Evolutionary conservation across 176 grass and related monocot species (phyloP), one percentile per base, ranked within the genome.

Genomic region (Microstegium vimineum): DNA sequence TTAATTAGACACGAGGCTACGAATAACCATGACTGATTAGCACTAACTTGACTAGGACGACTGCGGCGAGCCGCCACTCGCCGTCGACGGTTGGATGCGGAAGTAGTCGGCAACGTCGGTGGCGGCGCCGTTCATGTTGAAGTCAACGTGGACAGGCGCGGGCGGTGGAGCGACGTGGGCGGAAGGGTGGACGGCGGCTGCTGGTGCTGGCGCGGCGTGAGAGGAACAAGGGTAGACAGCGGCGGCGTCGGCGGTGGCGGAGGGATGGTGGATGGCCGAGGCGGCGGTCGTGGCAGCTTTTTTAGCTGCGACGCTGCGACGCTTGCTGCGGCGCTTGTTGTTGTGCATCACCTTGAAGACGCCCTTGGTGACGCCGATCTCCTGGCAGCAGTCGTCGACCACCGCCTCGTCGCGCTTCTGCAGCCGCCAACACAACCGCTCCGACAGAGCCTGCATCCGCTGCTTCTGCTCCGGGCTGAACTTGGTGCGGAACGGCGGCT

Each of bases 291-390:
- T 3, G 22, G 54, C 13, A 3, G 45, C 17, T n/a, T n/a, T n/a
- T n/a, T n/a, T n/a, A n/a, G n/a, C 18, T 2, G 52, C 9, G 56
- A 65, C 26, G 81, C 33, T 54, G 74, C 74, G 86, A 66, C 74
- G 86, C 20, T 80, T 80, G 80, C 72, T 82, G 79, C 82, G 79
- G 64, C 85, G 94, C 90, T 98, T 98, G 87, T 98, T 98, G 86
- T 98, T 98, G 83, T 98, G 92, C 95, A 98, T 98, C 95, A 98
- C 92, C 90, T 98, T 98, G 84, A 98, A 94, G 85, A 97, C 94
- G 51, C 88, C 86, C 76, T 89, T 92, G 23, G 81, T 86, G 43
- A 97, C 88, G 65, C 92, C 94, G 33, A 97, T 94, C 75, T 90
- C 90, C 31, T 84, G 83, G 87, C 94, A 97, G 76, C 83, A 75